Percentiles rank a stretch among this genome's conserved stretches.
These are phyloP conservation scores for Cymbopogon citratus DNA, from an alignment of 176 grass and related monocot genomes.

Conservation along the genomic window DNA sequence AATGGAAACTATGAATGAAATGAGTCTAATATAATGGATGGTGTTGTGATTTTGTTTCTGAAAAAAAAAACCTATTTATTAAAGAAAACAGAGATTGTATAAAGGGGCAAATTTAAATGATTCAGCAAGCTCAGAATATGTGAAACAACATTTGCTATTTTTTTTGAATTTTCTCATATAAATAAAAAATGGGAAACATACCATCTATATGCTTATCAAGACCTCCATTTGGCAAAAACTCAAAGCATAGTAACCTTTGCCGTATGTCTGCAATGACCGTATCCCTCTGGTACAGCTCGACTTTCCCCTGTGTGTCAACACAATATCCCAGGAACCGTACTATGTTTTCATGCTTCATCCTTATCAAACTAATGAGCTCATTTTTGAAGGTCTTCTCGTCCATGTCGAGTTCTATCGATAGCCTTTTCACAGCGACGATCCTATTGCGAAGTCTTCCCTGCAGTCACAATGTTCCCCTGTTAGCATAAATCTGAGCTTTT, in stretches of 20 bases:
- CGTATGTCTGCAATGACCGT: neutral
- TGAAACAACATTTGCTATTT: too few relatives aligned
- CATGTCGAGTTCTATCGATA: neutral
- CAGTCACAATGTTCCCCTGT: neutral
- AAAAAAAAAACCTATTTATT: too few relatives aligned
- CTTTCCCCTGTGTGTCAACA: neutral
- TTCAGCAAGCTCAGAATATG: too few relatives aligned
- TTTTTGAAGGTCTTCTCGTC: neutral
- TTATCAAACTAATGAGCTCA: neutral
- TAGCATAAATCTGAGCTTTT: too few relatives aligned
- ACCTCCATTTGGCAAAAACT: neutral
- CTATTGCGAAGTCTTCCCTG: neutral
- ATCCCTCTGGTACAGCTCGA: neutral
- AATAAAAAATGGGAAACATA: neutral
- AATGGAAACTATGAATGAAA: too few relatives aligned
- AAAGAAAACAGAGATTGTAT: too few relatives aligned
- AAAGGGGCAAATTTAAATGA: too few relatives aligned
- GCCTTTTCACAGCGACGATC: neutral
- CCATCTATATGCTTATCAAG: neutral
- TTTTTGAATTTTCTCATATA: too few relatives aligned
- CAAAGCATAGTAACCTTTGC: neutral
- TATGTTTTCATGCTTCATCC: neutral
- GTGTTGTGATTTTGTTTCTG: too few relatives aligned
- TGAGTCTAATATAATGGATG: too few relatives aligned
- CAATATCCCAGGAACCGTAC: neutral